A percentile compares a stretch with the other conserved stretches of the same genome.
Evolutionary conservation across 768 basidiomycete species (phyloP).

Genomic region (Rhodosporidiobolus sp.): DNA sequence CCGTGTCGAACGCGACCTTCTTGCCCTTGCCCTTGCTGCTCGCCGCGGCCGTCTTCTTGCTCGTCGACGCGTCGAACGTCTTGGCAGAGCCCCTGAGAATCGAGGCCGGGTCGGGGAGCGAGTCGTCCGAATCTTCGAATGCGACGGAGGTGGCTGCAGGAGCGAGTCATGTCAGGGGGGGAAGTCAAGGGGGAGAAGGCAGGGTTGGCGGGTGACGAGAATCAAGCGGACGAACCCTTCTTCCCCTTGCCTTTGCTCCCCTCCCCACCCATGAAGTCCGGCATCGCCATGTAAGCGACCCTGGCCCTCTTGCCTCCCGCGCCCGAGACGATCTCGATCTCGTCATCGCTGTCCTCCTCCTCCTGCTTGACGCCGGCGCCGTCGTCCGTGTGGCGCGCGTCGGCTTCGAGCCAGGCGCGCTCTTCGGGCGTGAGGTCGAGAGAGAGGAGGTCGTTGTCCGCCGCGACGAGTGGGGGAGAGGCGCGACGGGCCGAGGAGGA

Average conservation of each 20-base stretch:
- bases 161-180: background rate
- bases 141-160: no score
- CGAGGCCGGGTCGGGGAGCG: background rate
- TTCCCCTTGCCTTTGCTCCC: background rate
- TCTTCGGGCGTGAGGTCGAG: constrained; percentile 3
- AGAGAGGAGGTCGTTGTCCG: background rate
- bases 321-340: background rate
- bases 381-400: background rate
- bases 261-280: background rate
- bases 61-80: background rate
- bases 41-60: background rate
- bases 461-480: background rate
- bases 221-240: background rate
- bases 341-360: constrained; percentile 9
- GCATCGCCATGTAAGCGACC: background rate
- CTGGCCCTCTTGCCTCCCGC: background rate
- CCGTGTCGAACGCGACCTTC: background rate
- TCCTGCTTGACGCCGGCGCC: background rate
- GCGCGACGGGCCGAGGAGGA: background rate
- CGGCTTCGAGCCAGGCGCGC: background rate
- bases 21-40: background rate
- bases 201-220: background rate
- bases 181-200: background rate
- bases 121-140: background rate
- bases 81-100: background rate